Evolutionary conservation across 2,329 filamentous ascomycete species (phyloP), one percentile per base, ranked within the genome.

Genomic region (Nothopassalora personata): DNA sequence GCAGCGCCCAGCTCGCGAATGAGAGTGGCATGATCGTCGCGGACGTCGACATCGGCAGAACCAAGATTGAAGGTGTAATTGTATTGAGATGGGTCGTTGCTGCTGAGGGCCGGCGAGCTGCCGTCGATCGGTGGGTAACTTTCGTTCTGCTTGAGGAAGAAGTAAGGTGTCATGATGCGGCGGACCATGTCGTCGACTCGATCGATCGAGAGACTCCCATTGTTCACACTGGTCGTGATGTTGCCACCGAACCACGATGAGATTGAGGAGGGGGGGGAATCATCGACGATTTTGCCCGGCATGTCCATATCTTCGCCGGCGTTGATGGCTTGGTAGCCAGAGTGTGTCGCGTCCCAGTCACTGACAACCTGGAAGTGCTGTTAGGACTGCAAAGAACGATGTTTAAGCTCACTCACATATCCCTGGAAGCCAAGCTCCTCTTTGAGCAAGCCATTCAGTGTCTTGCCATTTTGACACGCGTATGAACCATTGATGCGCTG

Each of bases 341-440:
- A 79, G 54, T 82, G 77, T 50, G 86, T 83, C 0, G 81, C 83
- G 27, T 82, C 71, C 85, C 87, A 90, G 70, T 90, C 87, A 15
- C 58, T 62, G 79, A 88, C 83, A 31, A 88, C 81, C 66, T 62
- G 57, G 1, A 33, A 13, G 23, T 11, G 11, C 8, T 46, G 19
- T 39, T 28, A 45, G 2, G 39, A 23, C 23, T 23, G 23, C 23
- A 23, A 23, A 23, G 23, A 23, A 23, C 23, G 23, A 13, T 11
- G 11, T 3, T 28, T 23, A 23, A 23, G 23, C 23, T 23, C 23
- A 47, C 33, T 45, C 13, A 54, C 60, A 31, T 73, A 85, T 68
- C 87, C 87, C 65, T 89, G 86, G 63, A 90, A 90, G 0, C 85
- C 86, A 46, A 90, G 78, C 72, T 91, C 88, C 45, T 87, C 84